phyloP scores from a whole-genome alignment of 2,329 filamentous ascomycete species.

The Chalara sp. region DNA sequence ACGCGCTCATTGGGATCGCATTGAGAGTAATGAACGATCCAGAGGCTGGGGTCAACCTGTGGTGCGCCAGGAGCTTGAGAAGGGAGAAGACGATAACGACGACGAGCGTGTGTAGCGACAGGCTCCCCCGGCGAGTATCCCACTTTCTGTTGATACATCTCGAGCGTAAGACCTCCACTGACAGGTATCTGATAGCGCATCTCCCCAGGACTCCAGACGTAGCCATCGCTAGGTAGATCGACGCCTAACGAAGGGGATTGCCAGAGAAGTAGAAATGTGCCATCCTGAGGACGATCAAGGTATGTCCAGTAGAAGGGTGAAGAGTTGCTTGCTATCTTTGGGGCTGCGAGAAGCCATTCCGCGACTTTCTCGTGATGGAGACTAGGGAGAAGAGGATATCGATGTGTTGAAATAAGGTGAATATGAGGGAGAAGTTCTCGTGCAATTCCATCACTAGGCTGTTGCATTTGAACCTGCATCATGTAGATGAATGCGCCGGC shows the following conservation, averaged over 20 bases:
- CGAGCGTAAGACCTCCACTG: constrained; percentile 67
- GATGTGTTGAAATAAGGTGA: constrained; percentile 78
- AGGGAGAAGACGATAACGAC: constrained; percentile 79
- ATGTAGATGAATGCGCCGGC: no score
- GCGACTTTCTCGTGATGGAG: constrained; percentile 66
- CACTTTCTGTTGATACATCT: constrained; percentile 76
- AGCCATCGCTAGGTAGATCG: constrained; percentile 84
- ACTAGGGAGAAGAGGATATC: constrained; percentile 70
- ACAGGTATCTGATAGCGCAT: constrained; percentile 68
- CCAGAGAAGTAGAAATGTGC: constrained; percentile 80
- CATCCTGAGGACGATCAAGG: constrained; percentile 74
- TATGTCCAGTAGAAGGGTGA: constrained; percentile 93
- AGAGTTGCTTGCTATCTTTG: constrained; percentile 76
- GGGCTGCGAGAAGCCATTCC: constrained; percentile 76
- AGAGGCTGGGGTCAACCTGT: constrained; percentile 72
- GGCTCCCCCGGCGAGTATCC: constrained; percentile 75
- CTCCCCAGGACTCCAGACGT: constrained; percentile 82
- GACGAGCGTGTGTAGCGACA: constrained; percentile 68
- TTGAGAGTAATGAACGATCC: constrained; percentile 85
- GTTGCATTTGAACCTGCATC: constrained; percentile 29
- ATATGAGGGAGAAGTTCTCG: constrained; percentile 52
- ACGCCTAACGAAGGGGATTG: constrained; percentile 70
- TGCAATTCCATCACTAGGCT: constrained; percentile 37
- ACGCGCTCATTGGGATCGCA: constrained; percentile 69
- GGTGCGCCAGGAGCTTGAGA: constrained; percentile 63